These are phyloP conservation scores for Amanita rubescens DNA, from an alignment of 768 basidiomycete genomes.

Conservation along the genomic window DNA sequence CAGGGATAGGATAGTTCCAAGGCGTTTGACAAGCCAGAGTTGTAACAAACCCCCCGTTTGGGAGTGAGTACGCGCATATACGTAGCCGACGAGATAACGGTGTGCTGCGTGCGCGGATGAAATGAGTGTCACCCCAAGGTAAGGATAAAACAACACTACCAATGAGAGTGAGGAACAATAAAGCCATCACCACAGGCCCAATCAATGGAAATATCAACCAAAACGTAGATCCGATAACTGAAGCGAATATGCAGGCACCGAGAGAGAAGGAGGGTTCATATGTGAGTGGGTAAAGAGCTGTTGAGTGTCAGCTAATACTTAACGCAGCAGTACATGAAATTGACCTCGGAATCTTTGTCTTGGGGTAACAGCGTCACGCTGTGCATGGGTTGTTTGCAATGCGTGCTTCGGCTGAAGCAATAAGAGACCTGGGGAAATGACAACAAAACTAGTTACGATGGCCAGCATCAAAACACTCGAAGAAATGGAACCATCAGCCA, in stretches of 20 bases:
- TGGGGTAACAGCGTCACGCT: slow-evolving; percentile 61
- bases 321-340: slow-evolving; percentile 15
- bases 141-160: slow-evolving; percentile 34
- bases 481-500: slow-evolving; percentile 68
- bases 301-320: slow-evolving; percentile 4
- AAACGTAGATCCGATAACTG: slow-evolving; percentile 70
- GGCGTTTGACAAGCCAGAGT: slow-evolving; percentile 67
- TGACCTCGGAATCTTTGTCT: slow-evolving; percentile 72
- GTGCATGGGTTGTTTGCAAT: slow-evolving; percentile 46
- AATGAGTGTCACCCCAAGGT: background rate
- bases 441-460: slow-evolving; percentile 55
- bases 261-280: slow-evolving; percentile 66
- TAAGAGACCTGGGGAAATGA: slow-evolving; percentile 64
- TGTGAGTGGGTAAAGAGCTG: slow-evolving; percentile 62
- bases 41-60: slow-evolving; percentile 71
- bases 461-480: slow-evolving; percentile 55
- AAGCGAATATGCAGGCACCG: slow-evolving; percentile 56
- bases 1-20: slow-evolving; percentile 62
- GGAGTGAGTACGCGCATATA: slow-evolving; percentile 64
- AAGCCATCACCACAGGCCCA: slow-evolving; percentile 57
- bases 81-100: slow-evolving; percentile 73
- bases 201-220: slow-evolving; percentile 71
- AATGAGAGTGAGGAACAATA: slow-evolving; percentile 59
- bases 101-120: slow-evolving; percentile 43
- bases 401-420: slow-evolving; percentile 65